These are phyloP conservation scores for Martiniozyma asiatica DNA, from an alignment of 1,139 yeast species.

Conservation along the genomic window DNA sequence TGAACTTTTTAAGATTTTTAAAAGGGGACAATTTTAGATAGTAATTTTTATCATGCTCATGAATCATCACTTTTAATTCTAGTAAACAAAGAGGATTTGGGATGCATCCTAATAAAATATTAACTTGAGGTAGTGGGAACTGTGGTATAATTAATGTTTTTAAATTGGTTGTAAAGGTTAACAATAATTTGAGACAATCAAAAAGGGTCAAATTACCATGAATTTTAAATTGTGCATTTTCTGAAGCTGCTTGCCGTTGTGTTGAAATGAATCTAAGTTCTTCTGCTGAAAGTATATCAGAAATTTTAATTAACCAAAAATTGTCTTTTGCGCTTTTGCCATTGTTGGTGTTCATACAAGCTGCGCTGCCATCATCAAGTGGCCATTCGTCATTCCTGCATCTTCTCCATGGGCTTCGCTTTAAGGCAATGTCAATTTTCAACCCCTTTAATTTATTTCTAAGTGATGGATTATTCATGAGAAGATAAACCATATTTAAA, in stretches of 20 bases:
- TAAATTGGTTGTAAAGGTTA: conserved; percentile 12
- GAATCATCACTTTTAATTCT: conserved; percentile 12
- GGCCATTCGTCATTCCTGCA: conserved; percentile 4
- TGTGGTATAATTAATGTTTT: conserved; percentile 11
- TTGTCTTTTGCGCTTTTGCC: no score
- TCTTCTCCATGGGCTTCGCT: conserved; percentile 9
- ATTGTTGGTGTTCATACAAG: neutral
- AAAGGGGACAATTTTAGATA: conserved; percentile 6
- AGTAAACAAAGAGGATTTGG: conserved; percentile 5
- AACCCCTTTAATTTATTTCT: conserved; percentile 10
- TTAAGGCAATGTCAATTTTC: conserved; percentile 9
- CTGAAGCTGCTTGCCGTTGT: no score
- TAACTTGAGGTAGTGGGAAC: conserved; percentile 9
- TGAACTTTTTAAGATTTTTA: conserved; percentile 8
- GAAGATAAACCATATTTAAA: conserved; percentile 11
- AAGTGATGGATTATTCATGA: conserved; percentile 8
- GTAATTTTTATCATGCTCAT: conserved; percentile 6
- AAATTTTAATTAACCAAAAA: neutral
- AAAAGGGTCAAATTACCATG: conserved; percentile 12
- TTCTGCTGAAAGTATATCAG: neutral
- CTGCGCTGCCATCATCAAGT: no score
- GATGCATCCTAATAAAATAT: conserved; percentile 1
- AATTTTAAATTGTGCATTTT: no score
- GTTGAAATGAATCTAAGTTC: no score
- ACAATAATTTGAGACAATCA: conserved; percentile 11